A percentile compares a stretch with the other conserved stretches of the same genome.
These are phyloP conservation scores for Mucor irregularis DNA, from an alignment of 371 early-diverging fungal genomes.

Conservation along the genomic window DNA sequence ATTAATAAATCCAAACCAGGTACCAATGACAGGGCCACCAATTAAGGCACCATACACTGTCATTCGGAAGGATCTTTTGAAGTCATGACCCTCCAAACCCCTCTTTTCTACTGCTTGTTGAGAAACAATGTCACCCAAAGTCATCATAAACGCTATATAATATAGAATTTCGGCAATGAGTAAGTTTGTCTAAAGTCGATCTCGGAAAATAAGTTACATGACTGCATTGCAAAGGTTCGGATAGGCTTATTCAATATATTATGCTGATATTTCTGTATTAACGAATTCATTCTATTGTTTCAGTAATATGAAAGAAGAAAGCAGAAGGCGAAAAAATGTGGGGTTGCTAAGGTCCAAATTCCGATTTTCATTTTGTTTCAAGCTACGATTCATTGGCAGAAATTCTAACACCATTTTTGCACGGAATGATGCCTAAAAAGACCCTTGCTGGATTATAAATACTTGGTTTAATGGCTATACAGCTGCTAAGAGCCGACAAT, in stretches of 20 bases:
- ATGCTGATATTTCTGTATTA: conserved; percentile 19
- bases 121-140: conserved; percentile 29
- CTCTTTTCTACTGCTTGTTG: conserved; percentile 32
- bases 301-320: neutral
- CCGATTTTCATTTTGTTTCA: too few species aligned
- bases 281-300: conserved; percentile 2
- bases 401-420: too few species aligned
- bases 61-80: conserved; percentile 21
- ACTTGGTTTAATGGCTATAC: too few species aligned
- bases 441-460: too few species aligned
- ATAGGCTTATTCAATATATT: conserved; percentile 12
- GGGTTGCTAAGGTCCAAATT: too few species aligned
- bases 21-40: conserved; percentile 33
- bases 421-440: too few species aligned
- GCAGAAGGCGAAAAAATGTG: neutral
- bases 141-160: conserved; percentile 22
- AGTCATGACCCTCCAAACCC: conserved; percentile 28
- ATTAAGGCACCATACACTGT: conserved; percentile 26
- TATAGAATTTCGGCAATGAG: neutral
- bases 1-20: conserved; percentile 31
- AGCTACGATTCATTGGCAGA: too few species aligned
- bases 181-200: too few species aligned
- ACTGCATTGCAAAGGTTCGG: conserved; percentile 20
- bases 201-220: conserved; percentile 5
- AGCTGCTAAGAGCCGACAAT: too few species aligned